Evolutionary conservation across 768 basidiomycete genomes (phyloP).

Genomic region (Suillus ampliporus): DNA sequence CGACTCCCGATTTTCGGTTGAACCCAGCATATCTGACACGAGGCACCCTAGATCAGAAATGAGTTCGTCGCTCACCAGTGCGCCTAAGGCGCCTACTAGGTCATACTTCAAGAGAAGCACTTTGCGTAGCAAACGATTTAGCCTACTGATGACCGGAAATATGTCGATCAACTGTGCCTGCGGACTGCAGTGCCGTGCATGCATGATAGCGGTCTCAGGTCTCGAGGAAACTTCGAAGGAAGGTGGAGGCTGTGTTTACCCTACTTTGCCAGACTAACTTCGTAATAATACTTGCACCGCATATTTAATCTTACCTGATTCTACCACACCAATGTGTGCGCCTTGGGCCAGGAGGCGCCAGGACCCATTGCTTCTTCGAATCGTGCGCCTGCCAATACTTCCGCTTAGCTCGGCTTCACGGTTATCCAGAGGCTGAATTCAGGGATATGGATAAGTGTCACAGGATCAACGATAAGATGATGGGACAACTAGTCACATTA

Average conservation of each 20-base stretch:
- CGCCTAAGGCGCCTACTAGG: too few relatives aligned
- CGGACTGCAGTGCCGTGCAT: background rate
- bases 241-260: background rate
- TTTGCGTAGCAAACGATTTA: constrained; percentile 1
- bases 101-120: background rate
- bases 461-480: background rate
- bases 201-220: background rate
- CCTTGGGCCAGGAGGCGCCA: background rate
- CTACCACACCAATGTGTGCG: background rate
- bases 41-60: background rate
- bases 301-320: background rate
- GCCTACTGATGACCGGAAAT: constrained; percentile 2
- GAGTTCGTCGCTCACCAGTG: too few relatives aligned
- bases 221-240: background rate
- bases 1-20: background rate
- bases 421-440: background rate
- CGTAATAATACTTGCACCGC: too few relatives aligned
- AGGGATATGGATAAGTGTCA: background rate
- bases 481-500: background rate
- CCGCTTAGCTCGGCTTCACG: background rate
- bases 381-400: background rate
- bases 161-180: background rate
- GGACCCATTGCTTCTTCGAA: background rate
- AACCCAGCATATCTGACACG: background rate
- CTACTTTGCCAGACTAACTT: too few relatives aligned